These are phyloP conservation scores for Heliamphora ciliata DNA, from an alignment of 179 eudicot species.

Conservation along the genomic window DNA sequence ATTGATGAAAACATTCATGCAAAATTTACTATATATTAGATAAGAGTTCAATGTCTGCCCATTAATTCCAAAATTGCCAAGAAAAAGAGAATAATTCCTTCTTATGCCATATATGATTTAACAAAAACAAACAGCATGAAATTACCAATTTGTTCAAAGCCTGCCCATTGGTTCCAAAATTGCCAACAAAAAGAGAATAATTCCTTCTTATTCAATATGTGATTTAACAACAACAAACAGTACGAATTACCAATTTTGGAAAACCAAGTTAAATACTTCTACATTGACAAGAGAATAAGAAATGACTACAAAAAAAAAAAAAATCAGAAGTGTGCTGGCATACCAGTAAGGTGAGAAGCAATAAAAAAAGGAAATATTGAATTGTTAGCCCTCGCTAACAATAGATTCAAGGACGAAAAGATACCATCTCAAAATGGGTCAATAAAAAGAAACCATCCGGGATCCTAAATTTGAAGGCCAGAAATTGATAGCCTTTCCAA, in stretches of 20 bases:
- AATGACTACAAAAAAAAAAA: neutral
- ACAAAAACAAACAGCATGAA: neutral
- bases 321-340: neutral
- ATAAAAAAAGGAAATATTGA: neutral
- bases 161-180: neutral
- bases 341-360: neutral
- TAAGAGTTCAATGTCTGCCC: neutral
- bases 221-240: neutral
- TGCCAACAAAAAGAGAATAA: too few relatives aligned
- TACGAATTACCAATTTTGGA: neutral
- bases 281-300: neutral
- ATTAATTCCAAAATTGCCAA: neutral
- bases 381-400: neutral
- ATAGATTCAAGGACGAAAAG: conserved; percentile 3
- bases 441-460: conserved; percentile 9
- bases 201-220: neutral
- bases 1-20: neutral
- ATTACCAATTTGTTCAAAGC: neutral
- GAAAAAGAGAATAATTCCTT: neutral
- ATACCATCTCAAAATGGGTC: conserved; percentile 12
- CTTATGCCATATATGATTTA: neutral
- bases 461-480: conserved; percentile 9
- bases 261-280: neutral
- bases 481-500: conserved; percentile 13
- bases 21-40: neutral